Percentiles rank a stretch among this genome's conserved stretches.
Evolutionary conservation across 2,329 filamentous ascomycete genomes (phyloP).

Genomic region (Trichophyton simii): DNA sequence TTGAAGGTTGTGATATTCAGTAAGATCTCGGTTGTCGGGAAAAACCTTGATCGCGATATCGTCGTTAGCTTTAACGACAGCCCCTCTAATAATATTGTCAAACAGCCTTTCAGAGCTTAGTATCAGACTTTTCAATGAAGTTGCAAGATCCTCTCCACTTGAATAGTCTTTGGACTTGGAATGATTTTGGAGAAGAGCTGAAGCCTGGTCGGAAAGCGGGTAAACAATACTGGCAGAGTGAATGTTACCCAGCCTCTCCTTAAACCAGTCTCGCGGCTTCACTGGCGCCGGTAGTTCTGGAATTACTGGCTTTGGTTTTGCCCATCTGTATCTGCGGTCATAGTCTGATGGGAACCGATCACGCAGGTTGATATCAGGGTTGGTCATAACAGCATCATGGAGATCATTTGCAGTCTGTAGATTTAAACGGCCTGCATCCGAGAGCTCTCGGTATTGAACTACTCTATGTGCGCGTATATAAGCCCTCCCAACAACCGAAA

Average conservation of each 20-base stretch:
- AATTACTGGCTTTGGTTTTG: slow-evolving; percentile 8
- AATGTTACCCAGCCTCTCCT: slow-evolving; percentile 14
- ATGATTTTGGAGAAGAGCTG: slow-evolving; percentile 12
- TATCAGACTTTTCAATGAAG: slow-evolving; percentile 15
- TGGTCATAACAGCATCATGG: slow-evolving; percentile 5
- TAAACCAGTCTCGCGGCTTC: slow-evolving; percentile 13
- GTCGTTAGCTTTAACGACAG: slow-evolving; percentile 18
- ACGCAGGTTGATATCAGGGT: slow-evolving; percentile 17
- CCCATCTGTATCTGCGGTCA: slow-evolving; percentile 15
- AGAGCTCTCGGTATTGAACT: slow-evolving; percentile 10
- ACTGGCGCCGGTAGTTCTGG: neutral
- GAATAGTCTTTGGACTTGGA: neutral
- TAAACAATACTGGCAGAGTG: slow-evolving; percentile 16
- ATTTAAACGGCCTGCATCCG: slow-evolving; percentile 15
- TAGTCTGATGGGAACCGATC: slow-evolving; percentile 16
- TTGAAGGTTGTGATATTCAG: slow-evolving; percentile 20
- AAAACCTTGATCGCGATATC: slow-evolving; percentile 17
- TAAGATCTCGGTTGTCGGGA: slow-evolving; percentile 14
- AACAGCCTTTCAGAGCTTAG: slow-evolving; percentile 18
- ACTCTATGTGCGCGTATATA: slow-evolving; percentile 14
- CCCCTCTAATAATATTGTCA: slow-evolving; percentile 15
- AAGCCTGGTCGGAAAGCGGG: slow-evolving; percentile 16
- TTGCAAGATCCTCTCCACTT: slow-evolving; percentile 9
- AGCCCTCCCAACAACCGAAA: slow-evolving; percentile 16
- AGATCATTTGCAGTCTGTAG: slow-evolving; percentile 11